Evolutionary conservation across 257 asterid species (phyloP), one percentile per base, ranked within the genome.

Genomic region (Paulownia fortunei): DNA sequence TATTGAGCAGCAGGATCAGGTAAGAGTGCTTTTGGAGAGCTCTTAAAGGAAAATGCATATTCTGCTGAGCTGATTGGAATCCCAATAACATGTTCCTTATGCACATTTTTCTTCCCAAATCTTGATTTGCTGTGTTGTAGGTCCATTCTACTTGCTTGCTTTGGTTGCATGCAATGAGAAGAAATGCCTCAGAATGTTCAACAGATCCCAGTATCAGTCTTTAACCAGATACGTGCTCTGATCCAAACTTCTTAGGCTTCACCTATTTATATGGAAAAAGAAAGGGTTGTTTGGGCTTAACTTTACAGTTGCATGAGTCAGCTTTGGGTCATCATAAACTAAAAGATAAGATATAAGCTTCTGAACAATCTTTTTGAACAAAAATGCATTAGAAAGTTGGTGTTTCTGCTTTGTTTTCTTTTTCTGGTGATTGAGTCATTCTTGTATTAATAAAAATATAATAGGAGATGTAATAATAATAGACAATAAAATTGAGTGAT

Each of bases 1-100:
- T 68, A 69, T 37, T 81, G 79, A 37, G 77, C 39, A 61, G 82
- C 71, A 54, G 76, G 18, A 71, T 42, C 79, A 34, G 55, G 62
- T 65, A 79, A 63, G 62, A 34, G 19, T 56, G 64, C 23, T 13
- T 34, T 58, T 18, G 16, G 46, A 8, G 77, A 46, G 39, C 72
- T 52, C 46, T 67, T 79, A 21, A 10, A 3, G 60, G 61, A 55
- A 37, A 68, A 16, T 63, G n/a, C 76, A 52, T 77, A 58, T 23
- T 47, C 70, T 44, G 44, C 41, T 30, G 81, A 75, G 61, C 12
- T 60, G 6, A 75, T 32, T 26, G 84, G 73, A 63, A 80, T 24
- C 10, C 78, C 74, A 36, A 58, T 16, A 59, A 52, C 78, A 18
- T 26, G 76, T 69, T 21, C 64, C 2, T 23, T 21, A 49, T 32